Evolutionary conservation across 306 rosid genomes (phyloP).

Genomic region (Glycine soja): DNA sequence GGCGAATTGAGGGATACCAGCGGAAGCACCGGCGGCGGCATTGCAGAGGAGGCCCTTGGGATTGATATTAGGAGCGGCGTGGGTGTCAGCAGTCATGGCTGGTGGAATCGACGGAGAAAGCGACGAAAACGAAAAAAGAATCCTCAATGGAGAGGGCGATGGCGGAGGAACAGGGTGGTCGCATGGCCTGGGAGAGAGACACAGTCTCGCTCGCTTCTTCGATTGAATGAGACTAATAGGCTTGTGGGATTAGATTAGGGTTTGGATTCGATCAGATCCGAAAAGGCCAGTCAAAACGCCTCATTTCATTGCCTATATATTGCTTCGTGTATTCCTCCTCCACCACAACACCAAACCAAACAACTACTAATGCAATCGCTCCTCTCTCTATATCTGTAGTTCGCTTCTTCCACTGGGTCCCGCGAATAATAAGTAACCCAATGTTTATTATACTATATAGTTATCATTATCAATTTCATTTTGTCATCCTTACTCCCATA

Average conservation of each 20-base stretch:
- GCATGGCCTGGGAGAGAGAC: slow-evolving; percentile 69
- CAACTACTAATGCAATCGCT: not conserved
- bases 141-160: slow-evolving; percentile 79
- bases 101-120: slow-evolving; percentile 19
- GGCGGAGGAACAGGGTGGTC: slow-evolving; percentile 64
- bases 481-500: too few relatives aligned
- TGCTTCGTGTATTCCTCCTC: slow-evolving; percentile 31
- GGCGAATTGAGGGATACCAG: slow-evolving; percentile 54
- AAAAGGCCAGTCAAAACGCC: not conserved
- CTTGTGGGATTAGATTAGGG: slow-evolving; percentile 9
- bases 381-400: not conserved
- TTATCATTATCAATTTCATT: not conserved
- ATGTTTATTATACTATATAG: not conserved
- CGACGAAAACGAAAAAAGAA: slow-evolving; percentile 41
- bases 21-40: slow-evolving; percentile 89
- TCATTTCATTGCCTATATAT: not conserved
- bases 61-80: slow-evolving; percentile 56
- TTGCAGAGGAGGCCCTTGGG: slow-evolving; percentile 70
- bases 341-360: slow-evolving; percentile 27
- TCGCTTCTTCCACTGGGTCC: not conserved
- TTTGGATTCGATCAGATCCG: slow-evolving; percentile 13
- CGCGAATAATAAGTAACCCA: not conserved
- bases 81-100: slow-evolving; percentile 64
- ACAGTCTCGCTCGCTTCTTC: not conserved
- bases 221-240: not conserved